Conservation (phyloP, 345 rosid genomes). For the Dipteronia dyeriana region DNA sequence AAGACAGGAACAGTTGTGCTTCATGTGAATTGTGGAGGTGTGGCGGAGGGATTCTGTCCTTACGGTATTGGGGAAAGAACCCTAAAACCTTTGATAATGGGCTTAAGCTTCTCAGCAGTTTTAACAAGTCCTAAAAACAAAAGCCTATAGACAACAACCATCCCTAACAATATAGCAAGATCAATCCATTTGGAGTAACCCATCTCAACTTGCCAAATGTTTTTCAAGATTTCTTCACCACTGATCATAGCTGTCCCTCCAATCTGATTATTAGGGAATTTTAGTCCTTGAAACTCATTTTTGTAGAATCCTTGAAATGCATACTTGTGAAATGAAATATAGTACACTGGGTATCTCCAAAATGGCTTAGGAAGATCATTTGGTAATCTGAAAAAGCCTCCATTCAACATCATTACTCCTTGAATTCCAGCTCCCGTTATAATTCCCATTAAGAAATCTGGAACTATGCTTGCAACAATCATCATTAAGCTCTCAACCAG, state of each 20-base stretch:
- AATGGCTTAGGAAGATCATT: slow-evolving; percentile 45
- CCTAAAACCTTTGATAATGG: slow-evolving; percentile 19
- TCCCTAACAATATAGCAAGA: slow-evolving; percentile 27
- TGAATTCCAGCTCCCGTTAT: slow-evolving; percentile 54
- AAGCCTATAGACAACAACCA: slow-evolving; percentile 34
- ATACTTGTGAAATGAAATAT: slow-evolving; percentile 36
- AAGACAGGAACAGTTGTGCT: too few species aligned
- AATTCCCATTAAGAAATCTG: slow-evolving; percentile 59
- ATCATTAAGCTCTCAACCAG: slow-evolving; percentile 61
- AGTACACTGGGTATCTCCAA: slow-evolving; percentile 50
- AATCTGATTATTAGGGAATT: slow-evolving; percentile 22
- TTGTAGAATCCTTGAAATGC: slow-evolving; percentile 35
- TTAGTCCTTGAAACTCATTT: slow-evolving; percentile 36
- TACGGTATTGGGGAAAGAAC: neutral
- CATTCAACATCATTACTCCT: slow-evolving; percentile 50
- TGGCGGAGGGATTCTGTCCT: neutral
- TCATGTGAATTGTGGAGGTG: neutral
- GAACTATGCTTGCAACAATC: slow-evolving; percentile 55
- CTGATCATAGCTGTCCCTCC: slow-evolving; percentile 17
- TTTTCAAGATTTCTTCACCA: slow-evolving; percentile 37
- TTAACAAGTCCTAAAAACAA: slow-evolving; percentile 32
- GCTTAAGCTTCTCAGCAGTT: slow-evolving; percentile 30
- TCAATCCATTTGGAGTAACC: slow-evolving; percentile 41
- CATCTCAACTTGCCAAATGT: slow-evolving; percentile 35
- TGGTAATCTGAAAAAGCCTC: slow-evolving; percentile 50